Conservation (phyloP, 2,329 filamentous ascomycete species). For the Magnaporthales sp. region DNA sequence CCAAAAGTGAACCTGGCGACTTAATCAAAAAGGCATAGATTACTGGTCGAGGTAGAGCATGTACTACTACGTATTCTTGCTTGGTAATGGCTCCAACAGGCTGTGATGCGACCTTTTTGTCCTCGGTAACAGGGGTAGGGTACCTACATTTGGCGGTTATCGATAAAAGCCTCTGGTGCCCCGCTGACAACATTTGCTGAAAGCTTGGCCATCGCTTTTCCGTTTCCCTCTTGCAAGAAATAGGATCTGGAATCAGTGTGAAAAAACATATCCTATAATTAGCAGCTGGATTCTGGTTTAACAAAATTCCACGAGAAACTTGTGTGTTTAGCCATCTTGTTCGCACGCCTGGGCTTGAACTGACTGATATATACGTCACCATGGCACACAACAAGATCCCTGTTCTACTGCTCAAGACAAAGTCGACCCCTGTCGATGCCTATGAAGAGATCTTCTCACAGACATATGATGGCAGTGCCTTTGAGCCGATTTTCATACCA, state of each 20-base stretch:
- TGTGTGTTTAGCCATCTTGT: background rate
- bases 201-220: background rate
- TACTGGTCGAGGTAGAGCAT: background rate
- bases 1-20: background rate
- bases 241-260: too few species aligned
- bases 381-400: constrained; percentile 29
- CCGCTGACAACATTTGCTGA: background rate
- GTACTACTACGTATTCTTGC: background rate
- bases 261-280: too few species aligned
- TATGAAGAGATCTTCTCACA: constrained; percentile 61
- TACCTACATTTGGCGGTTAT: background rate
- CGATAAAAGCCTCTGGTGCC: background rate
- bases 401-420: constrained; percentile 70
- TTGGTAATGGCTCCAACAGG: background rate
- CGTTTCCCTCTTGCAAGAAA: background rate
- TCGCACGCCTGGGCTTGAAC: background rate
- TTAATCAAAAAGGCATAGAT: background rate
- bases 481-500: constrained; percentile 63
- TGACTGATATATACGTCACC: background rate
- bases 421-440: constrained; percentile 59
- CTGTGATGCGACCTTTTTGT: background rate
- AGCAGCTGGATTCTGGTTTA: background rate
- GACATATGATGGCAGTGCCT: constrained; percentile 31
- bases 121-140: background rate
- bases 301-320: background rate